Base-by-base conservation (phyloP, 1,139 yeast species). In the Hemisphaericaspora subhashii region DNA sequence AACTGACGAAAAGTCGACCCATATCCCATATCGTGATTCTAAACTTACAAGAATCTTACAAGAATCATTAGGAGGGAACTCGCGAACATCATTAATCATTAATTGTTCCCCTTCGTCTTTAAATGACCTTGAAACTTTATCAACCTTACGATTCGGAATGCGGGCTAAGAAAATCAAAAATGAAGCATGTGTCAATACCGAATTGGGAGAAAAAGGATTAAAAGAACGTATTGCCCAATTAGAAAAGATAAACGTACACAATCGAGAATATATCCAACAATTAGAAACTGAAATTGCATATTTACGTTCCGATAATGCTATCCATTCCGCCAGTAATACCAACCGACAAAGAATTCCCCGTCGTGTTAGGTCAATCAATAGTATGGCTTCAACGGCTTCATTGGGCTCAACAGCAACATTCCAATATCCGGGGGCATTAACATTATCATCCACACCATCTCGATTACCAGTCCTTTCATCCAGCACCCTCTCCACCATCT, bases 41-140 rank as follows among this genome's bases (percentile, higher is more conserved):
- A 86, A 86, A 51, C 70, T 89, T 40, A 88, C 97, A 0, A 70
- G 95, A 43, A 81, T 89, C 11, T 63, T 89, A 31, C 95, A 87
- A 57, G 95, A 87, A 52, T 81, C 95, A 0, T 65, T 89, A 18
- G 96, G 96, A 3, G 96, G 96, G 2, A 88, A 89, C 57, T 81
- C 94, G 2, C 68, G 92, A 41, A 89, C 96, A 0, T 79, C 88
- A 1, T 68, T 89, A 37, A 82, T 89, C 26, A 74, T 89, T 35
- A 86, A 83, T 50, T 85, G 95, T 47, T 85, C 95, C 0, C 87
- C 92, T 0, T 74, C 86, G 0, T 58, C 71, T 1, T 54, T 59
- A 26, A 82, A 88, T 53, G 83, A 75, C 41, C 57, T 64, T 14
- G 96, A 88, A 55, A 86, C 96, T 0, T 48, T 87, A 11, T 82